phyloP scores from a whole-genome alignment of 768 basidiomycete species.

The Baorangia bicolor region DNA sequence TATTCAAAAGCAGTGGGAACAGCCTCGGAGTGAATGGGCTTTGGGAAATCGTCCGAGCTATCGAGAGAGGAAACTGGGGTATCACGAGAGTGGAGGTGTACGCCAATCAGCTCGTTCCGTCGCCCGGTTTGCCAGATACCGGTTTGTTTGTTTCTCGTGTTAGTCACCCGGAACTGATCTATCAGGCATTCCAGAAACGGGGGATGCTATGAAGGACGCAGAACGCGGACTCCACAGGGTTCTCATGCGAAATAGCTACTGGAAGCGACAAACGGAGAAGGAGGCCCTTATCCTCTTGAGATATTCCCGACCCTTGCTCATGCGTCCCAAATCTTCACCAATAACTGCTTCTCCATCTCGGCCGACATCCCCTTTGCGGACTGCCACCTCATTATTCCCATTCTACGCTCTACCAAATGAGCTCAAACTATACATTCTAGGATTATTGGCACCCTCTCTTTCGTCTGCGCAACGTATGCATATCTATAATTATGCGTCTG shows the following conservation, averaged over 20 bases:
- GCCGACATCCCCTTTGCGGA: constrained; percentile 12
- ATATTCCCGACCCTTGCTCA: constrained; percentile 48
- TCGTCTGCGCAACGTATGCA: constrained; percentile 55
- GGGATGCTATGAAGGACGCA: constrained; percentile 35
- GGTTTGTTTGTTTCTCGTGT: constrained; percentile 4
- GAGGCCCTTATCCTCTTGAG: constrained; percentile 53
- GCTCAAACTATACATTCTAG: constrained; percentile 55
- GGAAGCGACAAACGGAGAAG: constrained; percentile 43
- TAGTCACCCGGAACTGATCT: constrained; percentile 19
- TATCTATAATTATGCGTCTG: constrained; percentile 54
- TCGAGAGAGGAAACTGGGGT: constrained; percentile 49
- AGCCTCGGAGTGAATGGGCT: constrained; percentile 48
- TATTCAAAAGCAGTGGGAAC: constrained; percentile 59
- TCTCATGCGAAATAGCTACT: constrained; percentile 47
- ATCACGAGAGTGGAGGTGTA: constrained; percentile 51
- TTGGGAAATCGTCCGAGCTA: constrained; percentile 45
- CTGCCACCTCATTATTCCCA: constrained; percentile 28
- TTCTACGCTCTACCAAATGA: constrained; percentile 53
- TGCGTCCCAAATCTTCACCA: constrained; percentile 29
- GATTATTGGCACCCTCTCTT: constrained; percentile 54
- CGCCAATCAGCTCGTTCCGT: constrained; percentile 37
- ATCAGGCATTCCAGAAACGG: constrained; percentile 16
- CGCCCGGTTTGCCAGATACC: background rate
- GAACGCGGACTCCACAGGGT: constrained; percentile 35
- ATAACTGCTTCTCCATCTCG: constrained; percentile 12